Evolutionary conservation across 108 stramenopile species (phyloP), one percentile per base, ranked within the genome.

Genomic region (Bacterosira constricta): DNA sequence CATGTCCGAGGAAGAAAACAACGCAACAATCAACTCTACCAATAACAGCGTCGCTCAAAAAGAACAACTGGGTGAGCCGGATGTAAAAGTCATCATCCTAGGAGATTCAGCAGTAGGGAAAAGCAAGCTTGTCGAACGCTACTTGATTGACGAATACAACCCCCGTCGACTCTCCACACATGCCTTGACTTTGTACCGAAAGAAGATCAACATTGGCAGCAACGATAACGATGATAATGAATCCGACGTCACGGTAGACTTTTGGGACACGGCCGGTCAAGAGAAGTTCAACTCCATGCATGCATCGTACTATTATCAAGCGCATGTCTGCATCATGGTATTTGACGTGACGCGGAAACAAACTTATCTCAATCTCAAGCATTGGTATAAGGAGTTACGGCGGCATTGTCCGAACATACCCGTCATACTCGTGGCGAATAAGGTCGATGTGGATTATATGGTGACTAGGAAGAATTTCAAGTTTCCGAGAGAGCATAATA

Each of bases 251-350:
- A 71, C 55, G 12, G 79, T 76, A 7, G 92, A 93, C 55, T 85
- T 95, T 68, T 95, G 92, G 92, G 94, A 95, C 71, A 95, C 94
- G 15, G 94, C 92, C 6, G 94, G 94, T 7, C 94, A 93, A 80
- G 94, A 95, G 47, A 79, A 83, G 10, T 95, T 90, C 71, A 85
- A 80, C 46, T 87, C 82, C 18, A 89, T 95, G 80, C 94, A 95
- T 84, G 84, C 91, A 25, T 84, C 89, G 7, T 95, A 93, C 72
- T 95, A 95, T 72, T 86, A 90, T 64, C 52, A 83, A 30, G 90
- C 94, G 13, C 89, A 95, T 58, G 89, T 73, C 10, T 93, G 90
- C 63, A 84, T 95, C 29, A 37, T 95, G 56, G 85, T 90, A 25
- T 91, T 92, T 68, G 87, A 88, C 52, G 83, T 86, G 27, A 88